Base-by-base conservation (phyloP, 2,329 filamentous ascomycete genomes). In the Harringtonia aguacate region DNA sequence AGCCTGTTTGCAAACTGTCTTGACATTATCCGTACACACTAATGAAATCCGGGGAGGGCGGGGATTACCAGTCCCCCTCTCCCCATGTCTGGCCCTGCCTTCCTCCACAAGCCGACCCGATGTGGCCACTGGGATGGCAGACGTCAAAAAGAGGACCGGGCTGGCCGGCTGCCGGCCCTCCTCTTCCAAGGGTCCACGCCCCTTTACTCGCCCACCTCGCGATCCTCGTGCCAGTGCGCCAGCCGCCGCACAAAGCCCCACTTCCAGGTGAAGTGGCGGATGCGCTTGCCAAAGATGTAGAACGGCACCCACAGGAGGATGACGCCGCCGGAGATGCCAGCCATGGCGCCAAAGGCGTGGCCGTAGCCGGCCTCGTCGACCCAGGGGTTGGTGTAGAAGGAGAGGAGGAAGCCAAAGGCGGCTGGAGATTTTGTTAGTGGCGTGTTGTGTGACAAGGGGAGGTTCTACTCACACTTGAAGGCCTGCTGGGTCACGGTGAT, bases 331-430 rank as follows among this genome's bases (percentile, higher is more conserved):
- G 67, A 60, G 37, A 78, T 76, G 12, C 65, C 73, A 8, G 73
- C 74, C 73, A 79, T 77, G n/a, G 66, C 62, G 4, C 73, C 72
- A 48, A 68, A 79, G 3, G 73, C 67, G 30, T 64, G 59, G 13
- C 60, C 48, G 51, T 78, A 78, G 1, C 75, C 75, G 1, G 57
- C 57, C 45, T 62, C 27, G 8, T 61, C 57, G 31, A 79, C 66
- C 75, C 75, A 79, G 0, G 71, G 66, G 52, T 79, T 79, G 2
- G 72, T 77, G 53, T 78, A 78, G 53, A 79, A 79, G 0, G 69
- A 73, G 2, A 79, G 61, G 1, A 78, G 58, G 53, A 79, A 79
- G 5, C 73, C 74, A 52, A 79, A 77, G 37, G 38, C 42, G 67
- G 68, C 38, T 40, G 28, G 30, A n/a, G 21, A 20, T 29, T 17